These are phyloP conservation scores for Tinospora cordifolia DNA, from an alignment of 164 flowering plant genomes.

Conservation along the genomic window DNA sequence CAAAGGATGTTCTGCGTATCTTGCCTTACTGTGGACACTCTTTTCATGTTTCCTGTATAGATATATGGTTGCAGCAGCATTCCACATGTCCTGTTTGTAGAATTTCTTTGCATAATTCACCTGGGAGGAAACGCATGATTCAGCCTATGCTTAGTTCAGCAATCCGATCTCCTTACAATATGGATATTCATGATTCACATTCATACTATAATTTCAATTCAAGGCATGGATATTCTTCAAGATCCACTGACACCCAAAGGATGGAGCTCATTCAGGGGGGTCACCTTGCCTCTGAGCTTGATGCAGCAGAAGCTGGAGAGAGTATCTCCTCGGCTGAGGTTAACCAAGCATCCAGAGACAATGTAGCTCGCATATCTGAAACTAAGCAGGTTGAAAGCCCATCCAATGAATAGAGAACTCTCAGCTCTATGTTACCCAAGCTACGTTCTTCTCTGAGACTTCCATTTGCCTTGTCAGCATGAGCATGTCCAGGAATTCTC, in stretches of 20 bases:
- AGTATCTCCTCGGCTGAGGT: conserved; percentile 25
- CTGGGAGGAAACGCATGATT: conserved; percentile 59
- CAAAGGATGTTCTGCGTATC: conserved; percentile 65
- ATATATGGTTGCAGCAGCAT: conserved; percentile 86
- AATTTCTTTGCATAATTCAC: conserved; percentile 54
- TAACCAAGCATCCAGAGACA: conserved; percentile 21
- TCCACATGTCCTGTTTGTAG: conserved; percentile 94
- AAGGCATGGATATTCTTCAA: conserved; percentile 30
- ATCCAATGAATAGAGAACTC: conserved; percentile 25
- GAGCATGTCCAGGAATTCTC: neutral
- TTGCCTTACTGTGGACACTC: conserved; percentile 86
- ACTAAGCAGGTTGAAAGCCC: conserved; percentile 51
- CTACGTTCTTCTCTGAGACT: conserved; percentile 11
- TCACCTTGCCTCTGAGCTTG: conserved; percentile 28
- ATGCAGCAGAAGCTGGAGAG: conserved; percentile 30
- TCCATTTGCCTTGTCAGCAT: conserved; percentile 1
- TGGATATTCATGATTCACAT: conserved; percentile 29
- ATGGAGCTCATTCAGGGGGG: conserved; percentile 43
- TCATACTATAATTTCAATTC: conserved; percentile 33
- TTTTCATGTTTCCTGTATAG: conserved; percentile 83
- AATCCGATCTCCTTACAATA: conserved; percentile 31
- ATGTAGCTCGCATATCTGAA: conserved; percentile 7
- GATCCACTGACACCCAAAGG: conserved; percentile 27
- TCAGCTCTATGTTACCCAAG: conserved; percentile 3
- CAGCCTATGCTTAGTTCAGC: conserved; percentile 80